Evolutionary conservation across 2,329 filamentous ascomycete species (phyloP), one percentile per base, ranked within the genome.

Genomic region (Neonectria coccinea): DNA sequence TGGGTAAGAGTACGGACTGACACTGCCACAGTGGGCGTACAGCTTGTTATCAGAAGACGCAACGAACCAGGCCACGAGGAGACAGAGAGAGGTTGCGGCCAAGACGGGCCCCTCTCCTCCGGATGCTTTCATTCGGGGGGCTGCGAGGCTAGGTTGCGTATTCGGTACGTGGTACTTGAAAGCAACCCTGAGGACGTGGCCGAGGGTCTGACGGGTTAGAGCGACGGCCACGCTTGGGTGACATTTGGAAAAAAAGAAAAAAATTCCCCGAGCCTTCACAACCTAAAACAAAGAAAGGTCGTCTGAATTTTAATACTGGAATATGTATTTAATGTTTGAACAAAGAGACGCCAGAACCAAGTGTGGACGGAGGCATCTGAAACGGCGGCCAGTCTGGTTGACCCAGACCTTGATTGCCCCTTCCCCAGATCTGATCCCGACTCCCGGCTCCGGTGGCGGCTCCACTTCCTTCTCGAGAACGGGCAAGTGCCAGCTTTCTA

Each of bases 371-470:
- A 27, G 22, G 44, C 12, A 33, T 33, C 31, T 33, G 12, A 33
- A 33, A 33, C 31, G 11, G 31, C 31, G 11, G 31, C 12, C 31
- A 14, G 25, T 41, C 39, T 18, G 39, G 39, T 41, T 41, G 16
- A 16, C 6, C 16, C 8, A 7, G 39, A 18, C 39, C 39, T n/a
- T 41, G 16, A 41, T 9, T 29, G 27, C 36, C 36, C 36, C 20
- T 56, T 56, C 54, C 54, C 54, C 54, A 48, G 45, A 29, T 51
- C 36, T 20, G 27, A 39, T 52, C 44, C 59, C 59, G 59, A 56
- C 59, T 62, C 45, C 59, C 53, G 59, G 47, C 16, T 36, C 52
- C 59, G 47, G 59, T 27, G 59, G 59, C 45, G 54, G 54, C 41
- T 47, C 54, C 54, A 56, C 54, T 56, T 44, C 22, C n/a, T 42